Evolutionary conservation across 2,329 filamentous ascomycete genomes (phyloP), one percentile per base, ranked within the genome.

Genomic region (Fusarium euwallaceae): DNA sequence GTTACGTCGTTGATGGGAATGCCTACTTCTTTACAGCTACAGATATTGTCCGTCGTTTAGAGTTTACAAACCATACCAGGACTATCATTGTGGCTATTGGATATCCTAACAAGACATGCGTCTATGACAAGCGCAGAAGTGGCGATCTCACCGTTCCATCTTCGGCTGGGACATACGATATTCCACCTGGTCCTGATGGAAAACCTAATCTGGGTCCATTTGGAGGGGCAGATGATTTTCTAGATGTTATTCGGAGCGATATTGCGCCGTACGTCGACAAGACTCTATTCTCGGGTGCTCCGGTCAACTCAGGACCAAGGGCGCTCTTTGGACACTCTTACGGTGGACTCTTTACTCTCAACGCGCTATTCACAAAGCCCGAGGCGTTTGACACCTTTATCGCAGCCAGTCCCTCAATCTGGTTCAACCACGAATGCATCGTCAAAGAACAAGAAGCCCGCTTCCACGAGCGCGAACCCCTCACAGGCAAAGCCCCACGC

Each of bases 251-350:
- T 51, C 78, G 82, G 41, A 80, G 78, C 0, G 78, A 82, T 2
- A 80, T 87, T 12, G 82, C 82, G 27, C 78, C 82, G 0, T 79
- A 81, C 70, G 62, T 81, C 11, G 70, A 81, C 8, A 12, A 58
- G 0, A 71, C 61, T 0, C 58, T 81, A 14, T 80, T 82, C 61
- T 67, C 72, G 1, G 14, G 74, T n/a, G 27, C 69, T 2, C 14
- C 78, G 67, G 24, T 85, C 79, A 60, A 75, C 76, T 76, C 82
- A 12, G 74, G 78, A 0, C 81, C 81, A n/a, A 85, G 85, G 43
- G 86, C 84, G 0, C 78, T 88, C 1, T 87, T 84, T 32, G 87
- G 87, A 0, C 87, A 88, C 66, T 88, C 86, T 0, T 87, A 86
- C 45, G 86, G 86, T 3, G 87, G 86, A 0, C 75, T 88, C 0